Evolutionary conservation across 1,284 basidiomycete species (phyloP).

Genomic region (Trametes hirsuta): DNA sequence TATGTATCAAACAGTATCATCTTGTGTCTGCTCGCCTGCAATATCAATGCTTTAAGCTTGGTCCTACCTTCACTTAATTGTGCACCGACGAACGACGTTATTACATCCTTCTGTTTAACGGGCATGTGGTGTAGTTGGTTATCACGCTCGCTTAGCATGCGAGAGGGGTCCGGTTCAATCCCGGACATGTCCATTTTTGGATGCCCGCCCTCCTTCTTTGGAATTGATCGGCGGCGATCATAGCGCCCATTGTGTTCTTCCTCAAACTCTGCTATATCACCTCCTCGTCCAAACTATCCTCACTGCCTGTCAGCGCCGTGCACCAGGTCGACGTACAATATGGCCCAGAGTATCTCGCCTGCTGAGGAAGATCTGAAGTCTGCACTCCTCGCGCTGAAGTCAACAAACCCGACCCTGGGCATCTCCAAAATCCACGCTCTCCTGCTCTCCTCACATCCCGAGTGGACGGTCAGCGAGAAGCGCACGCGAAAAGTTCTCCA

Average conservation of each 20-base stretch:
- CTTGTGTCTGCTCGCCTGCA: too few species aligned
- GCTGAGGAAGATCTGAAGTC: conserved; percentile 50
- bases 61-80: too few species aligned
- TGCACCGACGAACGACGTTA: too few species aligned
- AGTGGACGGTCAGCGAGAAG: conserved; percentile 83
- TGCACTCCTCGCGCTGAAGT: conserved; percentile 45
- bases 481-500: conserved; percentile 74
- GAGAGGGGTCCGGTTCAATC: conserved; percentile 11
- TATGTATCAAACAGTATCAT: too few species aligned
- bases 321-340: background rate
- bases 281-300: background rate
- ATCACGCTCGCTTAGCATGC: conserved; percentile 2
- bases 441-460: conserved; percentile 59
- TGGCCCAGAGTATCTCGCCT: conserved; percentile 31
- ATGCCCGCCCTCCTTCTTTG: conserved; percentile 1
- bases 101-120: background rate
- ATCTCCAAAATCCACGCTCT: conserved; percentile 71
- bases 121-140: conserved; percentile 4
- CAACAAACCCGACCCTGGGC: conserved; percentile 65
- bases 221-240: conserved; percentile 2
- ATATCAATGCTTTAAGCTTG: too few species aligned
- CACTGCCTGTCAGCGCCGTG: background rate
- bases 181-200: conserved; percentile 13
- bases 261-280: background rate
- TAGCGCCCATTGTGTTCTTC: background rate